Evolutionary conservation across 1,284 basidiomycete genomes (phyloP), one percentile per base, ranked within the genome.

Genomic region (Rhodotorula mucilaginosa): DNA sequence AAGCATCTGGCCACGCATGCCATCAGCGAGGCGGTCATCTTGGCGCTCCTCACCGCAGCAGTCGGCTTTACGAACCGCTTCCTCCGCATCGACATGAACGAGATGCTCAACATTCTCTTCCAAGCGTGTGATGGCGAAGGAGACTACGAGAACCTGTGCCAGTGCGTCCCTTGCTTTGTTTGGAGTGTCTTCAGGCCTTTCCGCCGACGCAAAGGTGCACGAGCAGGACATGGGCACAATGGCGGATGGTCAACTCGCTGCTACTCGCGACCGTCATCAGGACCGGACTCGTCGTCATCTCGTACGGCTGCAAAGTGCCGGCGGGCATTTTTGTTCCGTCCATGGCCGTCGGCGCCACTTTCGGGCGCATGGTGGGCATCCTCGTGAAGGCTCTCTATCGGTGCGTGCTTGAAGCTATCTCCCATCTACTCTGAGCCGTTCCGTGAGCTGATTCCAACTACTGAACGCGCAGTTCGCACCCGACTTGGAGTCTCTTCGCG

Each of bases 281-380:
- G 6, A 90, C 88, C 15, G 88, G 87, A 18, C 85, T 99, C 49
- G 93, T 99, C 57, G 88, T 98, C 58, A 83, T 99, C 29, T 94
- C 93, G 1, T 99, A 98, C 81, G 97, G 97, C 0, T 91, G 89
- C 80, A 97, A 96, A 82, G 95, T 99, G 0, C 97, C 97, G 0
- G 93, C 92, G 10, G 97, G 97, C 62, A 98, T 98, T 77, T 98
- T 98, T 78, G 91, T 98, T 0, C 95, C 95, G 1, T 97, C 93
- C 2, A 97, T 98, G 94, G 96, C 95, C 3, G 89, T 97, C 59
- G 95, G 95, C 26, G 96, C 95, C 3, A 92, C 92, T 0, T 98
- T 98, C 80, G 95, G 96, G 2, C 85, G 95, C 48, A 95, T 97
- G 92, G 83, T 98, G 21, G 95, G 96, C 0, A 97, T 97, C 72